phyloP scores from a whole-genome alignment of 257 asterid species.

The Primulina eburnea region DNA sequence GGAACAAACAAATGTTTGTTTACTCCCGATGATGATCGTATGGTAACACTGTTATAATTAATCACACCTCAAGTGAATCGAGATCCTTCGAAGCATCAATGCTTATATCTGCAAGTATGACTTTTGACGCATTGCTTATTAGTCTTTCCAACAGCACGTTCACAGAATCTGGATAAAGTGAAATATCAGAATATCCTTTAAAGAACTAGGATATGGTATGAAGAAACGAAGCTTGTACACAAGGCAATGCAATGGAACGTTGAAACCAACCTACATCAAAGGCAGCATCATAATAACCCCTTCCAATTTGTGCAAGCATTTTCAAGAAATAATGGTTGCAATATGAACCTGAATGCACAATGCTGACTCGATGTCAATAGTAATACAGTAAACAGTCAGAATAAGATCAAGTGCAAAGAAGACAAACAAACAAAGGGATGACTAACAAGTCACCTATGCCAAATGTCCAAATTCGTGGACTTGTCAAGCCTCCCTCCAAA shows the following conservation, averaged over 20 bases:
- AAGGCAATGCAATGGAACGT: slow-evolving; percentile 1
- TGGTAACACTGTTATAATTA: slow-evolving; percentile 10
- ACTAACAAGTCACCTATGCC: slow-evolving; percentile 60
- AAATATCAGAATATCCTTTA: not conserved
- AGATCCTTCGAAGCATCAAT: slow-evolving; percentile 57
- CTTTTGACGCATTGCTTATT: slow-evolving; percentile 53
- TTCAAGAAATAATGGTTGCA: slow-evolving; percentile 90
- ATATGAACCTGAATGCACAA: slow-evolving; percentile 47
- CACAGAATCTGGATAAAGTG: slow-evolving; percentile 52
- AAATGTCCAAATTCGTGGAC: slow-evolving; percentile 77
- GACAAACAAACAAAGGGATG: slow-evolving; percentile 6
- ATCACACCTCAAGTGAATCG: slow-evolving; percentile 74
- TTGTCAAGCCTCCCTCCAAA: slow-evolving; percentile 46
- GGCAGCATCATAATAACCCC: slow-evolving; percentile 79
- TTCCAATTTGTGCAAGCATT: slow-evolving; percentile 84
- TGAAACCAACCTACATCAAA: slow-evolving; percentile 57
- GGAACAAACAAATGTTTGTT: not conserved
- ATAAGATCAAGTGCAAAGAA: slow-evolving; percentile 11
- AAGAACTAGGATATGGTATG: not conserved
- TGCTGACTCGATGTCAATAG: slow-evolving; percentile 7
- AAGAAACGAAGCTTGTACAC: slow-evolving; percentile 3
- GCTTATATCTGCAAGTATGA: slow-evolving; percentile 58
- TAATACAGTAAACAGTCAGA: not conserved
- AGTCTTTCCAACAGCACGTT: slow-evolving; percentile 58
- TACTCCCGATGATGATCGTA: slow-evolving; percentile 5